Evolutionary conservation across 2,329 filamentous ascomycete genomes (phyloP), one percentile per base, ranked within the genome.

Genomic region (Aquanectria penicillioides): DNA sequence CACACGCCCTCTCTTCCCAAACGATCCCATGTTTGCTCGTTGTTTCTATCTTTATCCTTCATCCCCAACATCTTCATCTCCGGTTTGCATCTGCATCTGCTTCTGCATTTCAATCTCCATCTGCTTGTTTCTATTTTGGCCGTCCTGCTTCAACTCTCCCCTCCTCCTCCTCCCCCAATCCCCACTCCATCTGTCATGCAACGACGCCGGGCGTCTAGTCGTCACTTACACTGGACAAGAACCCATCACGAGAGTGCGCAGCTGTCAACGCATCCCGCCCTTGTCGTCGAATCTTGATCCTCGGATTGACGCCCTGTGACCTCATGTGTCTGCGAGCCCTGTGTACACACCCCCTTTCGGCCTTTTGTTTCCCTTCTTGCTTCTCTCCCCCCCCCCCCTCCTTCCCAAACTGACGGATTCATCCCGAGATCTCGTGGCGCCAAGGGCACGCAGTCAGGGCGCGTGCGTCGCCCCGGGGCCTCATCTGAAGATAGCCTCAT

Each of bases 201-300:
- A 53, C 47, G 28, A 50, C 41, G 40, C 40, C 36, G 33, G 63
- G 66, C 66, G 61, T 68, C 65, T 69, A 64, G 57, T 65, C 41
- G 36, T 37, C 33, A 17, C 25, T 31, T 43, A n/a, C 28, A 54
- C 51, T 41, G 17, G 41, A 29, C 49, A 28, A 17, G 25, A 52
- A 17, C 18, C 23, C 33, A n/a, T 49, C 15, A 47, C 40, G n/a
- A 36, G 18, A 20, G 36, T 15, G n/a, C n/a, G n/a, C n/a, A n/a
- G n/a, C n/a, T 28, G 13, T 29, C 13, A 23, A 40, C 5, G 31
- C 20, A n/a, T 15, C 38, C 5, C 25, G 18, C 20, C 40, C 26
- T 15, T 7, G 10, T 25, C 15, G 33, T 52, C 51, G 25, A 57
- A 57, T 36, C 28, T 56, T 55, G 54, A 46, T 50, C 41, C 57